These are phyloP conservation scores for Fusarium sp. DNA, from an alignment of 2,329 filamentous ascomycete species.

Conservation along the genomic window DNA sequence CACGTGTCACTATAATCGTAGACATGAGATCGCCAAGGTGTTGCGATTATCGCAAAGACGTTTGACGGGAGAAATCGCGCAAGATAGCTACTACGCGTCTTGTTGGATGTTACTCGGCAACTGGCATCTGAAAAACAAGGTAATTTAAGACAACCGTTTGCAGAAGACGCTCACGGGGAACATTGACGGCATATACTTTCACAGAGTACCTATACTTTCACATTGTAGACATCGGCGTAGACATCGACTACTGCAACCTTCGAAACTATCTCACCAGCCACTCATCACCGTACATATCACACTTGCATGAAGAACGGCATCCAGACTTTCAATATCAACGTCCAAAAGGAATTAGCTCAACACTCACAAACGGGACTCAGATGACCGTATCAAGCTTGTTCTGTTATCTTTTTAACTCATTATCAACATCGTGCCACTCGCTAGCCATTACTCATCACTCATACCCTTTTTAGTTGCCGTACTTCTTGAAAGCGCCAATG, in stretches of 20 bases:
- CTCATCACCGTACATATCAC: background rate
- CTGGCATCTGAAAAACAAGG: conserved; percentile 9
- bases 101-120: background rate
- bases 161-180: background rate
- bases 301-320: background rate
- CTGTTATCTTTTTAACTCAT: conserved; percentile 41
- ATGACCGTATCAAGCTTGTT: conserved; percentile 30
- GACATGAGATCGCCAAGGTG: conserved; percentile 1
- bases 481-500: conserved; percentile 93
- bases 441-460: conserved; percentile 23
- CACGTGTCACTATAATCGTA: conserved; percentile 21
- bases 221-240: too few species aligned
- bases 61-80: conserved; percentile 33
- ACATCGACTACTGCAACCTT: background rate
- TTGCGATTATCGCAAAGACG: conserved; percentile 7
- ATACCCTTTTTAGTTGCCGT: conserved; percentile 61
- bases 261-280: background rate
- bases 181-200: background rate
- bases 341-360: background rate
- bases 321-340: background rate
- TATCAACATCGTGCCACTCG: conserved; percentile 33
- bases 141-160: background rate
- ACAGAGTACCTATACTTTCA: too few species aligned
- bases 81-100: background rate
- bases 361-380: background rate